These are phyloP conservation scores for Arbutus unedo DNA, from an alignment of 148 eudicot genomes.

Conservation along the genomic window DNA sequence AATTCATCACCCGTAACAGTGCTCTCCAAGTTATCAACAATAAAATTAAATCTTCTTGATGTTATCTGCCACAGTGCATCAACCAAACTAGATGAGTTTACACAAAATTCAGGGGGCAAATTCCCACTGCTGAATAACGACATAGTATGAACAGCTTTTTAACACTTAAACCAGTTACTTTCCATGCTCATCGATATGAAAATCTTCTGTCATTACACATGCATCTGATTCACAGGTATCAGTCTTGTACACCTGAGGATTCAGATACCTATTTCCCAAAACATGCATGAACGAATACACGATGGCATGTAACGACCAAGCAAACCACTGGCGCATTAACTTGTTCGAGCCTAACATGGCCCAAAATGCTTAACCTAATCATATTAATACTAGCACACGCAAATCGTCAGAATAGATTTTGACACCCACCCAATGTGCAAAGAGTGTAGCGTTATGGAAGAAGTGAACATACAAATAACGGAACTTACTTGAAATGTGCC, in stretches of 20 bases:
- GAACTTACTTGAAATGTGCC: conserved; percentile 94
- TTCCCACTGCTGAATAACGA: conserved; percentile 1
- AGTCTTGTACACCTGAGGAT: background rate
- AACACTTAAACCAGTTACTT: conserved; percentile 2
- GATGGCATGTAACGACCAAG: background rate
- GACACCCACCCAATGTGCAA: background rate
- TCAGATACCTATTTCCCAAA: background rate
- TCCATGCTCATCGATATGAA: background rate
- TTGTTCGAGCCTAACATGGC: background rate
- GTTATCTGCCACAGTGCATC: conserved; percentile 63
- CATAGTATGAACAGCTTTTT: background rate
- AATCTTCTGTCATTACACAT: background rate
- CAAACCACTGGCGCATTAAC: background rate
- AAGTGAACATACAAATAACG: background rate
- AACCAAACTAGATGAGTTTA: background rate
- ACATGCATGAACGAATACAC: background rate
- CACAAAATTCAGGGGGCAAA: background rate
- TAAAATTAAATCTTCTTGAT: conserved; percentile 77
- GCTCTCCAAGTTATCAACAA: conserved; percentile 61
- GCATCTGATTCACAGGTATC: conserved; percentile 6
- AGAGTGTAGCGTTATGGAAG: background rate
- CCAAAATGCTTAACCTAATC: background rate
- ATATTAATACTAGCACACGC: background rate
- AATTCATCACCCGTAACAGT: conserved; percentile 40
- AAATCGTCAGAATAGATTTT: background rate